These are phyloP conservation scores for Hanseniaspora valbyensis DNA, from an alignment of 805 yeast genomes.

Conservation along the genomic window DNA sequence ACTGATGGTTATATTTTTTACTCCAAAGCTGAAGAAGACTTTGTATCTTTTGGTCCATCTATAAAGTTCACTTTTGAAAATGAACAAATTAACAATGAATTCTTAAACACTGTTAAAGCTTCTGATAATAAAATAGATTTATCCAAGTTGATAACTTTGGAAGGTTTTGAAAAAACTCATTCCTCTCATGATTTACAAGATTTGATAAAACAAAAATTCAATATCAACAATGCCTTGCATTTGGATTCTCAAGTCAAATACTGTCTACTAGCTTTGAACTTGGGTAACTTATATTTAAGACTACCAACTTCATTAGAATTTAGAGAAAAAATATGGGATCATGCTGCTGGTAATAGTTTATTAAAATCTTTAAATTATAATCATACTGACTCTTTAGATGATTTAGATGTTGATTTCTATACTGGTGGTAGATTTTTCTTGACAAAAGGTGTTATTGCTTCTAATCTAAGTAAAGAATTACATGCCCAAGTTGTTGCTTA, in stretches of 20 bases:
- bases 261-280: conserved; percentile 80
- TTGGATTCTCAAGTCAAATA: conserved; percentile 95
- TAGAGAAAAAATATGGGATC: conserved; percentile 97
- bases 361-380: conserved; percentile 84
- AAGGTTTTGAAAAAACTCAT: conserved; percentile 92
- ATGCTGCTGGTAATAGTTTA: conserved; percentile 87
- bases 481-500: conserved; percentile 23
- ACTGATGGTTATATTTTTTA: conserved; percentile 28
- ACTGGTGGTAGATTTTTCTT: conserved; percentile 69
- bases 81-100: conserved; percentile 49
- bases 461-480: conserved; percentile 31
- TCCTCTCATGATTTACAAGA: conserved; percentile 83
- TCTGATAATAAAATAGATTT: conserved; percentile 18
- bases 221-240: conserved; percentile 58
- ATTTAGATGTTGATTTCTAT: conserved; percentile 46
- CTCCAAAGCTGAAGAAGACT: conserved; percentile 27
- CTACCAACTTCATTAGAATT: conserved; percentile 67
- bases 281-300: conserved; percentile 84
- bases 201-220: conserved; percentile 52
- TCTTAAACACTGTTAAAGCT: conserved; percentile 28
- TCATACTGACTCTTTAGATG: conserved; percentile 64
- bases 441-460: conserved; percentile 91
- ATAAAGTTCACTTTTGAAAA: conserved; percentile 23
- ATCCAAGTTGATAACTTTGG: conserved; percentile 32
- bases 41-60: conserved; percentile 31